phyloP scores from a whole-genome alignment of 805 yeast genomes.

The Clavispora fructus region DNA sequence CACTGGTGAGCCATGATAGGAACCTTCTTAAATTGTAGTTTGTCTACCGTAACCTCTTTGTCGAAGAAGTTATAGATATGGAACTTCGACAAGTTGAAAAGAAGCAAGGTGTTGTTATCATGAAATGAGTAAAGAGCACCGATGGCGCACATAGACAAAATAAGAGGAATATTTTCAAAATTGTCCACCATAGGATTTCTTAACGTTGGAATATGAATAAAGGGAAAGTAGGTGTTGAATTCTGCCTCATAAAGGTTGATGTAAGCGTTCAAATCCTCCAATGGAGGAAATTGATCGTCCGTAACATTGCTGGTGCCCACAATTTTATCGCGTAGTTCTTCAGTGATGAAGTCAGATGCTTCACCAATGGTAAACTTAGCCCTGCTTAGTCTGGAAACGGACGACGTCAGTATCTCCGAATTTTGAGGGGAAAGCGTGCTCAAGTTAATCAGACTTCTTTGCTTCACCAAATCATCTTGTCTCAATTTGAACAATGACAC shows the following conservation, averaged over 20 bases:
- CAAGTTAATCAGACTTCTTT: slow-evolving; percentile 16
- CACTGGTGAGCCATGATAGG: slow-evolving; percentile 56
- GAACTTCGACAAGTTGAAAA: slow-evolving; percentile 62
- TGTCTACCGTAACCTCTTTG: slow-evolving; percentile 39
- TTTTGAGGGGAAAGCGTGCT: neutral
- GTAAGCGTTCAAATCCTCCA: slow-evolving; percentile 72
- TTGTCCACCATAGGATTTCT: slow-evolving; percentile 31
- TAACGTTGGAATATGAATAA: slow-evolving; percentile 68
- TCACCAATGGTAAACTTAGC: slow-evolving; percentile 18
- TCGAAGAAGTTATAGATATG: slow-evolving; percentile 66
- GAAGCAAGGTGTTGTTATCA: slow-evolving; percentile 65
- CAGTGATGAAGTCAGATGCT: slow-evolving; percentile 35
- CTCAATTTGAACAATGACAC: slow-evolving; percentile 59
- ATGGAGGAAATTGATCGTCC: slow-evolving; percentile 63
- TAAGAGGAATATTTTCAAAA: slow-evolving; percentile 54
- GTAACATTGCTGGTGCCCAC: slow-evolving; percentile 48
- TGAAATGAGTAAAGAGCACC: slow-evolving; percentile 87
- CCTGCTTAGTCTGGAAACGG: slow-evolving; percentile 4
- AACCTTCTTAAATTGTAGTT: slow-evolving; percentile 47
- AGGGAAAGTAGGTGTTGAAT: slow-evolving; percentile 79
- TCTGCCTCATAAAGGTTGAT: slow-evolving; percentile 69
- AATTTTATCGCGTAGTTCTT: slow-evolving; percentile 49
- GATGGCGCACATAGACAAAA: slow-evolving; percentile 77
- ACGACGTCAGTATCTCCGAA: neutral
- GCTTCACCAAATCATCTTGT: slow-evolving; percentile 61